Conservation (phyloP, 768 basidiomycete species). For the Mycena latifolia region DNA sequence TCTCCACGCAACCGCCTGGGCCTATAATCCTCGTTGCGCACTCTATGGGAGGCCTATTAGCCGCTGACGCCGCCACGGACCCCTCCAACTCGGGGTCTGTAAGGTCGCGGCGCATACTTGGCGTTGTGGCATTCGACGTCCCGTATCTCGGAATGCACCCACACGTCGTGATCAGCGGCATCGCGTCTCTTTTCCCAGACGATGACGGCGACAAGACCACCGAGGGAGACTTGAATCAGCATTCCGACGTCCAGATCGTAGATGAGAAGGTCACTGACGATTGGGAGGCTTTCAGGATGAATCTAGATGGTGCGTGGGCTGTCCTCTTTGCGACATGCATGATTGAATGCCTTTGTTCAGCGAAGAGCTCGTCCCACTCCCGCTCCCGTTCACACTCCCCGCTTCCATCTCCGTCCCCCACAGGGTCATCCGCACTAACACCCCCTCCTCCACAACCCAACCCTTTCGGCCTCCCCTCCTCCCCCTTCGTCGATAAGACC, state of each 20-base stretch:
- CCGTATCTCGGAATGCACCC: constrained; percentile 75
- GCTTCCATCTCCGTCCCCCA: constrained; percentile 31
- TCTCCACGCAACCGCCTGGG: constrained; percentile 65
- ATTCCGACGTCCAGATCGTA: constrained; percentile 56
- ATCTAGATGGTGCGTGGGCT: constrained; percentile 41
- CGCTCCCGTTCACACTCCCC: constrained; percentile 34
- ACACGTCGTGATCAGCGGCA: constrained; percentile 68
- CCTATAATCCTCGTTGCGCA: constrained; percentile 68
- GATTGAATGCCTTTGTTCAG: constrained; percentile 13
- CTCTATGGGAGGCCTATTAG: constrained; percentile 73
- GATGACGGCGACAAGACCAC: constrained; percentile 44
- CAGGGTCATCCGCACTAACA: constrained; percentile 29
- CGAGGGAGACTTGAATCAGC: constrained; percentile 58
- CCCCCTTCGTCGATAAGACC: constrained; percentile 50
- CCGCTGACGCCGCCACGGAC: constrained; percentile 66
- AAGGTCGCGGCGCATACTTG: constrained; percentile 58
- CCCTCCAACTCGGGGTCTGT: constrained; percentile 46
- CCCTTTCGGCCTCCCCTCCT: constrained; percentile 30
- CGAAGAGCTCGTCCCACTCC: constrained; percentile 12
- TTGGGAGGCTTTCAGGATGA: constrained; percentile 60
- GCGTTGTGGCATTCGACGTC: constrained; percentile 69
- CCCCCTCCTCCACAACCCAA: constrained; percentile 27
- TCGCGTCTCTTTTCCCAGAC: constrained; percentile 64
- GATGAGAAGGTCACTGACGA: constrained; percentile 60
- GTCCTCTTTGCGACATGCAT: neutral